phyloP scores from a whole-genome alignment of 345 rosid genomes.

The Eucalyptus regnans region DNA sequence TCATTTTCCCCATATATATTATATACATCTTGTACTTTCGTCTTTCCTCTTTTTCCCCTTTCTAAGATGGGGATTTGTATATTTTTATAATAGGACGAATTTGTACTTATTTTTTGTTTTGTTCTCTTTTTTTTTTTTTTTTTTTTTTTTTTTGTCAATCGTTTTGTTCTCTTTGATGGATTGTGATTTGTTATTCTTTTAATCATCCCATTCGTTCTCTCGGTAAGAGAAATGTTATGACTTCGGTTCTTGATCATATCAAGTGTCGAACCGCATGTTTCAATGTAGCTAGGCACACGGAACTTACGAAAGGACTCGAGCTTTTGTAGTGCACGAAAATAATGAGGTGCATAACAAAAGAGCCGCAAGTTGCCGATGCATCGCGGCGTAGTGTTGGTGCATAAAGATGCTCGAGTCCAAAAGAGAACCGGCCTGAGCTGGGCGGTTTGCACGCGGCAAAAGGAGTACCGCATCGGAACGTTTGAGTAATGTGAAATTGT shows the following conservation, averaged over 20 bases:
- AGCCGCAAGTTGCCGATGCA: no score
- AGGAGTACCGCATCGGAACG: background rate
- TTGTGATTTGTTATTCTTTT: background rate
- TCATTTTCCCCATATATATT: no score
- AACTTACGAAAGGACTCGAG: background rate
- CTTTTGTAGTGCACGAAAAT: no score
- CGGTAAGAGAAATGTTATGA: background rate
- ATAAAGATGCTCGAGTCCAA: no score
- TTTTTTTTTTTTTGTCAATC: no score
- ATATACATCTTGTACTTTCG: no score
- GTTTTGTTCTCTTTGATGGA: background rate
- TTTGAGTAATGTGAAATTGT: background rate
- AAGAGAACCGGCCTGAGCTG: no score
- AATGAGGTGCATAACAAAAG: no score
- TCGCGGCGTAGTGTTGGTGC: rapidly evolving
- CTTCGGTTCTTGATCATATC: background rate
- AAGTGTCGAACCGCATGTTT: no score
- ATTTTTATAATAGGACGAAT: background rate
- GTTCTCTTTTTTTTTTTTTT: no score
- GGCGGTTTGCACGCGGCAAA: rapidly evolving
- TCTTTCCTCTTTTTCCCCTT: background rate
- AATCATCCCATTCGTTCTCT: background rate
- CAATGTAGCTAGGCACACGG: background rate
- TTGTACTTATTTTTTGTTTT: background rate
- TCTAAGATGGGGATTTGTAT: background rate